phyloP scores from a whole-genome alignment of 2,329 filamentous ascomycete genomes.

The Aotearoamyces nothofagi region DNA sequence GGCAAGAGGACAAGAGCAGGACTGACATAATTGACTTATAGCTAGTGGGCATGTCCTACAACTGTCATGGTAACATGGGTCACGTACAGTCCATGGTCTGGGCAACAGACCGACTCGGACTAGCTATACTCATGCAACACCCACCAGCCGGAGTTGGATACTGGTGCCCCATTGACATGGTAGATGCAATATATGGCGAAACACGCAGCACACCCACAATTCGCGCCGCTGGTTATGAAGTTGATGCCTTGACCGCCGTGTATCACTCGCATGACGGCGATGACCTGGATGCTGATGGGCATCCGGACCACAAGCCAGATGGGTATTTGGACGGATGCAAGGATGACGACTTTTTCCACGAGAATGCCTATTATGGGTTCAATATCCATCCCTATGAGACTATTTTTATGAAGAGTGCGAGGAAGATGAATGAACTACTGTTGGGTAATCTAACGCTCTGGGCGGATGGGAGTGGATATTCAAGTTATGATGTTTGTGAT shows the following conservation, averaged over 20 bases:
- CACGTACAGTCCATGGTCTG: slow-evolving; percentile 18
- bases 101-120: slow-evolving; percentile 12
- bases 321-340: slow-evolving; percentile 6
- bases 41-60: slow-evolving; percentile 17
- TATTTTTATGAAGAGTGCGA: slow-evolving; percentile 15
- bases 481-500: slow-evolving; percentile 15
- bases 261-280: too few relatives aligned
- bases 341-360: slow-evolving; percentile 10
- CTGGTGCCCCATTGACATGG: slow-evolving; percentile 11
- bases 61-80: slow-evolving; percentile 12
- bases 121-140: slow-evolving; percentile 13
- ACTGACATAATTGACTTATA: too few relatives aligned
- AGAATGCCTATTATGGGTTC: slow-evolving; percentile 13
- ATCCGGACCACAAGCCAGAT: too few relatives aligned
- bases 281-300: too few relatives aligned
- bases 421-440: slow-evolving; percentile 9
- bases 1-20: too few relatives aligned
- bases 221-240: slow-evolving; percentile 11
- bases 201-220: slow-evolving; percentile 10
- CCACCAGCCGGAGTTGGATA: slow-evolving; percentile 10
- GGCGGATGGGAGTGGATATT: slow-evolving; percentile 11
- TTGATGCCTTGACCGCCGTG: slow-evolving; percentile 14
- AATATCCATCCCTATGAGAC: slow-evolving; percentile 16
- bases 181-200: slow-evolving; percentile 11
- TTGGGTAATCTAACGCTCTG: slow-evolving; percentile 12